phyloP scores from a whole-genome alignment of 768 basidiomycete species.

The Pleurotus djamor region DNA sequence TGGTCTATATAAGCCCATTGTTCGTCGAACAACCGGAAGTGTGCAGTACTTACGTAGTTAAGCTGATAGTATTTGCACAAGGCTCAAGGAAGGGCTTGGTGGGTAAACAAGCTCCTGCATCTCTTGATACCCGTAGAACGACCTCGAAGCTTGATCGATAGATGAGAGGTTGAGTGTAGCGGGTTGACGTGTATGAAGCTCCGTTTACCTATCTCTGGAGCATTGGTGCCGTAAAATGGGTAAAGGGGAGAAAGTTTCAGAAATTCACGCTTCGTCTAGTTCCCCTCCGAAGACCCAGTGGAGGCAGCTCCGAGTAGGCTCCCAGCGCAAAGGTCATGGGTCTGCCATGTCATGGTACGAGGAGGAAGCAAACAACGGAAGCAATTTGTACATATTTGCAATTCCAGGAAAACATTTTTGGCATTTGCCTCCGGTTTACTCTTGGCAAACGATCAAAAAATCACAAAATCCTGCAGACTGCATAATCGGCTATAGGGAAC shows the following conservation, averaged over 20 bases:
- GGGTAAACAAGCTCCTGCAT: no score
- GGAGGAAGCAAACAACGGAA: neutral
- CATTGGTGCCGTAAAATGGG: conserved; percentile 4
- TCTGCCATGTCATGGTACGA: no score
- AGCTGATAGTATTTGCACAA: no score
- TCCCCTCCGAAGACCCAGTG: no score
- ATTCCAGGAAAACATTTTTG: neutral
- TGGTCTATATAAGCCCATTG: no score
- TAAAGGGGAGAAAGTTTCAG: neutral
- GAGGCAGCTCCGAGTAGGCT: no score
- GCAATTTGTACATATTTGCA: neutral
- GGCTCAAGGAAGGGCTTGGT: no score
- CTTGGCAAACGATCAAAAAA: neutral
- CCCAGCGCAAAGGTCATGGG: no score
- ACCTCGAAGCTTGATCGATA: neutral
- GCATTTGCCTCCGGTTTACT: conserved; percentile 5
- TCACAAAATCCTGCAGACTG: neutral
- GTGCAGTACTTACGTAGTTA: no score
- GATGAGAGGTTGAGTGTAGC: neutral
- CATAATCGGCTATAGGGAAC: conserved; percentile 1
- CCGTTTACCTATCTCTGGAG: neutral
- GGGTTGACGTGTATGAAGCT: conserved; percentile 5
- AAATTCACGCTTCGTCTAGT: neutral
- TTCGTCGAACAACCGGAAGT: no score
- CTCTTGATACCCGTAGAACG: neutral